Evolutionary conservation across 306 rosid genomes (phyloP).

Genomic region (Ceratonia siliqua): DNA sequence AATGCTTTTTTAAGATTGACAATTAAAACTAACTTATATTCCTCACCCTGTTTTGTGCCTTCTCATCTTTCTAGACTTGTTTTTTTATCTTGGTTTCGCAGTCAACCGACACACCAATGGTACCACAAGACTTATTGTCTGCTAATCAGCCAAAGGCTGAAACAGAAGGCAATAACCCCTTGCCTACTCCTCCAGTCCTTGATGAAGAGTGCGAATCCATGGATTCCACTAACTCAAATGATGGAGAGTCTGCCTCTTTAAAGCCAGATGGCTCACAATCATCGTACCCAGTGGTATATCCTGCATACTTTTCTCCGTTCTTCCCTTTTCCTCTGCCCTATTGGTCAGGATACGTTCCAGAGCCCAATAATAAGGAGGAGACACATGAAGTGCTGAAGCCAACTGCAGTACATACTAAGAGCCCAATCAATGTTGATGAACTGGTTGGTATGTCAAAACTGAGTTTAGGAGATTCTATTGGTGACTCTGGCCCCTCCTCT

Average conservation of each 20-base stretch:
- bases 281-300: conserved; percentile 67
- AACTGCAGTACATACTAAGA: conserved; percentile 85
- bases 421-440: conserved; percentile 88
- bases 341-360: conserved; percentile 71
- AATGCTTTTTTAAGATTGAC: background rate
- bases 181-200: conserved; percentile 76
- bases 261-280: conserved; percentile 53
- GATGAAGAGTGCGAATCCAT: conserved; percentile 95
- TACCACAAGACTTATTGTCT: conserved; percentile 67
- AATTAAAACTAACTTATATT: background rate
- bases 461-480: conserved; percentile 82
- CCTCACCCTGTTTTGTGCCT: background rate
- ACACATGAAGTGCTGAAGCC: conserved; percentile 87
- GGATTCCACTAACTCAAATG: conserved; percentile 90
- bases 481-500: conserved; percentile 68
- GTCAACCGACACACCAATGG: conserved; percentile 65
- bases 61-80: conserved; percentile 24
- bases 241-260: conserved; percentile 66
- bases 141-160: conserved; percentile 50
- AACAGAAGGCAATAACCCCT: conserved; percentile 60
- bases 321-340: conserved; percentile 73
- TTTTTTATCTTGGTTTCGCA: conserved; percentile 43
- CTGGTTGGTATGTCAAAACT: conserved; percentile 94
- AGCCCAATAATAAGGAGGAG: conserved; percentile 56
- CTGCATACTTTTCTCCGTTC: conserved; percentile 71